Percentiles rank a stretch among this genome's conserved stretches.
Evolutionary conservation across 768 basidiomycete genomes (phyloP).

Genomic region (Tricholomella constricta): DNA sequence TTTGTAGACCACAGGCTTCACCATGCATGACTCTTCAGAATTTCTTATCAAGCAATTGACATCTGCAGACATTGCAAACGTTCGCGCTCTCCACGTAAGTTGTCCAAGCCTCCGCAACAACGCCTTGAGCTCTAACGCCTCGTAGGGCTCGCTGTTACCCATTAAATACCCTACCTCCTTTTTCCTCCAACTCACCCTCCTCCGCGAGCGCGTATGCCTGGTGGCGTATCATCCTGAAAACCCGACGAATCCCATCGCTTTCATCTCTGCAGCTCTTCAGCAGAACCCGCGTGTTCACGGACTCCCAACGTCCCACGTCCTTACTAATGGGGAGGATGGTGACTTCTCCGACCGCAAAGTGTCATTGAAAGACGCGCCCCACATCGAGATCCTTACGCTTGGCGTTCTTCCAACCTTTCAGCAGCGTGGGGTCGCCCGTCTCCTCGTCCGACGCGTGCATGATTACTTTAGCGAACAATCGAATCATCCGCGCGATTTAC

Average conservation of each 20-base stretch:
- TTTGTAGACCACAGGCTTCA: neutral
- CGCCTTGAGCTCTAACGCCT: constrained; percentile 5
- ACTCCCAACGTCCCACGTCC: constrained; percentile 5
- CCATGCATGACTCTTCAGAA: constrained; percentile 20
- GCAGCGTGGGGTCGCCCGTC: constrained; percentile 43
- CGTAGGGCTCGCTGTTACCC: constrained; percentile 39
- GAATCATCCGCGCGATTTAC: constrained; percentile 17
- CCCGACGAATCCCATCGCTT: constrained; percentile 38
- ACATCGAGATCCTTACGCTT: constrained; percentile 53
- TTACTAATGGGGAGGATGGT: constrained; percentile 13
- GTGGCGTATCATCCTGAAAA: constrained; percentile 35
- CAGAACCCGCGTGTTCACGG: constrained; percentile 22
- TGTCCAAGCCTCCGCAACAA: neutral
- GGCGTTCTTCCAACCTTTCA: constrained; percentile 50
- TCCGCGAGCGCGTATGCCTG: constrained; percentile 42
- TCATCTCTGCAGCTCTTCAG: constrained; percentile 43
- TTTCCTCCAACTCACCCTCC: constrained; percentile 47
- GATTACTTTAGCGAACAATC: constrained; percentile 30
- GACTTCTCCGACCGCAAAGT: constrained; percentile 14
- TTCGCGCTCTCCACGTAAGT: constrained; percentile 47
- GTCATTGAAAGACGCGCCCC: constrained; percentile 22
- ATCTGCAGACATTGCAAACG: constrained; percentile 33
- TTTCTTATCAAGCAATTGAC: constrained; percentile 35
- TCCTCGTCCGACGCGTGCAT: constrained; percentile 38
- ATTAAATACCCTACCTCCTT: constrained; percentile 43